A percentile compares a stretch with the other conserved stretches of the same genome.
Evolutionary conservation across 257 asterid species (phyloP).

Genomic region (Petunia secreta): DNA sequence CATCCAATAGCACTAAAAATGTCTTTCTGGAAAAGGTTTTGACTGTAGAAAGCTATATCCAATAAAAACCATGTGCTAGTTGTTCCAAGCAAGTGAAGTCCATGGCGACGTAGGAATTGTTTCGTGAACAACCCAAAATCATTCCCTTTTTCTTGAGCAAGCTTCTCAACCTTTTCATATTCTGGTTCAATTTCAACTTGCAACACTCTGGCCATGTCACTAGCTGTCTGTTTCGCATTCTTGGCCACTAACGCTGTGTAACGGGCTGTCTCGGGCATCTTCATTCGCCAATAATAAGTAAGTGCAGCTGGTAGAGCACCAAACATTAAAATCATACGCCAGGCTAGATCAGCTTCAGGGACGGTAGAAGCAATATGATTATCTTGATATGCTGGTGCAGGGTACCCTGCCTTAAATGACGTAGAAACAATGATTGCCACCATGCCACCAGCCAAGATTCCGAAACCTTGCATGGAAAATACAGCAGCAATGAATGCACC

Average conservation of each 20-base stretch:
- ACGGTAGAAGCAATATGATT: slow-evolving; percentile 9
- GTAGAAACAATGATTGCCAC: background rate
- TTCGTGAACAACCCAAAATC: slow-evolving; percentile 25
- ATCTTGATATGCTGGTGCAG: background rate
- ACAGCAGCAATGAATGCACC: slow-evolving; percentile 22
- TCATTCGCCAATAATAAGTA: slow-evolving; percentile 32
- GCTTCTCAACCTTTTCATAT: slow-evolving; percentile 16
- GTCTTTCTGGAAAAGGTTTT: slow-evolving; percentile 51
- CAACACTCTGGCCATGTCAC: slow-evolving; percentile 25
- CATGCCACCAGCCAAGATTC: slow-evolving; percentile 32
- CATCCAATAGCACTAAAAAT: slow-evolving; percentile 45
- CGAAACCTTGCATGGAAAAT: slow-evolving; percentile 30
- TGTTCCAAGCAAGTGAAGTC: slow-evolving; percentile 48
- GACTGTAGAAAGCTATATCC: slow-evolving; percentile 48
- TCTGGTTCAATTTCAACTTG: slow-evolving; percentile 18
- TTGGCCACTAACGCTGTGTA: slow-evolving; percentile 28
- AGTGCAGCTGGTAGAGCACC: slow-evolving; percentile 27
- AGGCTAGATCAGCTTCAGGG: slow-evolving; percentile 19
- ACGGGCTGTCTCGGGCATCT: slow-evolving; percentile 31
- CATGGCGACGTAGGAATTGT: slow-evolving; percentile 44
- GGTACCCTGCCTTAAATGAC: slow-evolving; percentile 20
- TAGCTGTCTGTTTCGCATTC: slow-evolving; percentile 13
- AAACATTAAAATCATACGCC: slow-evolving; percentile 23
- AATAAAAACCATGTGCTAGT: slow-evolving; percentile 50
- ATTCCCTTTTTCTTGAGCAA: background rate